A percentile compares a stretch with the other conserved stretches of the same genome.
These are phyloP conservation scores for Capsicum baccatum DNA, from an alignment of 257 asterid genomes.

Conservation along the genomic window DNA sequence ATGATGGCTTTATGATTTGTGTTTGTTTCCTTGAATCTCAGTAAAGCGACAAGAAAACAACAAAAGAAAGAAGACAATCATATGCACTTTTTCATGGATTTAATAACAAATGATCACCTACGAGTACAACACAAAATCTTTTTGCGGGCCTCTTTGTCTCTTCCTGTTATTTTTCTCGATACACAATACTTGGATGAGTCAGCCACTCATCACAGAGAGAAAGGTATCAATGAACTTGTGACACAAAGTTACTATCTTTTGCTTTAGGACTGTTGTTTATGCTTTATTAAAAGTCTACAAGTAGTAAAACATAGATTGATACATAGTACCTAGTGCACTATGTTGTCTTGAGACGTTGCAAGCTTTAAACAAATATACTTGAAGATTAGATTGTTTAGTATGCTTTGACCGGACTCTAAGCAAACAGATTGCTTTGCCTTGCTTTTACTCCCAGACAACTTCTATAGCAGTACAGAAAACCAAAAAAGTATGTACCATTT, in stretches of 20 bases:
- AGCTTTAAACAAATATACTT: not conserved
- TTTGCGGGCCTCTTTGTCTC: not conserved
- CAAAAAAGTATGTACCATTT: not conserved
- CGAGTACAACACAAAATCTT: not conserved
- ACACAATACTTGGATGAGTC: not conserved
- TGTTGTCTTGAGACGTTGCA: not conserved
- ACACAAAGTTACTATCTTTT: not conserved
- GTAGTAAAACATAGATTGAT: not conserved
- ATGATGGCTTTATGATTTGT: not conserved
- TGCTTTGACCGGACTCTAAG: not conserved
- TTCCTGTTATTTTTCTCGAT: not conserved
- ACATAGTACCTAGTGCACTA: not conserved
- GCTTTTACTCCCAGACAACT: not conserved
- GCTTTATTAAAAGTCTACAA: not conserved
- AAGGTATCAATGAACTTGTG: constrained; percentile 2
- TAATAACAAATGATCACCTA: not conserved
- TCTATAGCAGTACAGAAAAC: not conserved
- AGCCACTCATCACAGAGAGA: not conserved
- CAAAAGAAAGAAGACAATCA: not conserved
- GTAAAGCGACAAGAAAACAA: not conserved
- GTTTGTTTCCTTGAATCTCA: not conserved
- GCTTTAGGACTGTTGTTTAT: not conserved
- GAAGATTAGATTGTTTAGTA: not conserved
- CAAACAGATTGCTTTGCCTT: not conserved
- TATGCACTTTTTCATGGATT: not conserved